Conservation (phyloP, 768 basidiomycete species). For the Termitomyces sp. region DNA sequence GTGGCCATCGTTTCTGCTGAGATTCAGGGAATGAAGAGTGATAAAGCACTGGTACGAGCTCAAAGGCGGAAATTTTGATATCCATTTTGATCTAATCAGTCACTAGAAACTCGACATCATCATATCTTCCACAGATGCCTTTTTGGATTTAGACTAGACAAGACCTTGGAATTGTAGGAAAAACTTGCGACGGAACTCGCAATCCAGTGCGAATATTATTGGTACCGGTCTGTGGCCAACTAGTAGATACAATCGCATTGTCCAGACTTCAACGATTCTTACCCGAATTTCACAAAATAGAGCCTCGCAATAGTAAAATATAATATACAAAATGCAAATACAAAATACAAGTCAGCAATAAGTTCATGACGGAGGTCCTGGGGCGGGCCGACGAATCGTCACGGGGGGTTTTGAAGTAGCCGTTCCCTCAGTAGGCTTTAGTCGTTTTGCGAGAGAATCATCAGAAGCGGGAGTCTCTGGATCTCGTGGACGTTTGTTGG, state of each 20-base stretch:
- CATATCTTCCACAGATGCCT: no score
- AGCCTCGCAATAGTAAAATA: neutral
- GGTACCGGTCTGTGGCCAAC: no score
- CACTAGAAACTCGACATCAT: neutral
- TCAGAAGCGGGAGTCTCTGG: conserved; percentile 26
- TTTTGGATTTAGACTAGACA: no score
- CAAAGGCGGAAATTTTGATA: conserved; percentile 2
- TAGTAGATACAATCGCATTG: neutral
- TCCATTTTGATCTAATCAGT: neutral
- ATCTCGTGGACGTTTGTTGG: conserved; percentile 60
- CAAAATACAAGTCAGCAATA: conserved; percentile 8
- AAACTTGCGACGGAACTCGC: no score
- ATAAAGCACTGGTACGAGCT: neutral
- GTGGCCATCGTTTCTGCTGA: conserved; percentile 17
- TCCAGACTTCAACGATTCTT: neutral
- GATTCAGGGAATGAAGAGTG: neutral
- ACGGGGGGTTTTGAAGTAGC: conserved; percentile 15
- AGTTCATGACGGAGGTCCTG: conserved; percentile 6
- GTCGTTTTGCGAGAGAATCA: conserved; percentile 59
- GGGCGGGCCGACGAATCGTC: conserved; percentile 14
- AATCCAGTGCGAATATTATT: no score
- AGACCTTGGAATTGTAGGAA: no score
- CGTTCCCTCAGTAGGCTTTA: conserved; percentile 47
- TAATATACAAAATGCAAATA: conserved; percentile 4
- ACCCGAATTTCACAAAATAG: neutral